Conservation (phyloP, 148 eudicot genomes). For the Rhododendron ovatum region DNA sequence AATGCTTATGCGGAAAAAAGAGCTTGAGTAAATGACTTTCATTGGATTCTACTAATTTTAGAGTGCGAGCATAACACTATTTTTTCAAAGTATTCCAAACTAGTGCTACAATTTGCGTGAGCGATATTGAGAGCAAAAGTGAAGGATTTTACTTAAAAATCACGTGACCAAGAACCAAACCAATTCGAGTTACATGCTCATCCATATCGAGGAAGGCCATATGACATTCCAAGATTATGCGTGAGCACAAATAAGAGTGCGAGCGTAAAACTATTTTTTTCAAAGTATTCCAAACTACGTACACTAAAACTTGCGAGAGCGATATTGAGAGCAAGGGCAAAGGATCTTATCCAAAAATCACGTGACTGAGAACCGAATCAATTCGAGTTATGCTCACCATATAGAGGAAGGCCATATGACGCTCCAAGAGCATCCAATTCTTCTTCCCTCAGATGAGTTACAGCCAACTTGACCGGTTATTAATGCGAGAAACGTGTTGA, state of each 20-base stretch:
- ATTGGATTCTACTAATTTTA: not conserved
- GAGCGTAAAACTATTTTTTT: not conserved
- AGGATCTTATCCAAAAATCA: not conserved
- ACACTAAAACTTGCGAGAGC: too few species aligned
- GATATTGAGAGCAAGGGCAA: too few species aligned
- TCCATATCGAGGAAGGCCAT: too few species aligned
- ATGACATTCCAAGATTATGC: too few species aligned
- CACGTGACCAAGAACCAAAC: too few species aligned
- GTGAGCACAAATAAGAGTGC: not conserved
- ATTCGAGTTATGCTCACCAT: not conserved
- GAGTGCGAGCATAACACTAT: not conserved
- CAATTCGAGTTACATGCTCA: too few species aligned
- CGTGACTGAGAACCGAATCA: not conserved
- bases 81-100: too few species aligned
- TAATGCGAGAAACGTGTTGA: slow-evolving; percentile 1
- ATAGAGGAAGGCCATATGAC: not conserved
- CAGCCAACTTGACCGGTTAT: not conserved
- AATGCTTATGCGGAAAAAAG: not conserved
- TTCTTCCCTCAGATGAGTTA: not conserved
- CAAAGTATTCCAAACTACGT: not conserved
- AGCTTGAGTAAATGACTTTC: not conserved
- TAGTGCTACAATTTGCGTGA: too few species aligned
- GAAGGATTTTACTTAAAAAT: too few species aligned
- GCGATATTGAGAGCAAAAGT: too few species aligned
- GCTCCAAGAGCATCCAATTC: not conserved